phyloP scores from a whole-genome alignment of 2,329 filamentous ascomycete species.

The Plenodomus biglobosus region DNA sequence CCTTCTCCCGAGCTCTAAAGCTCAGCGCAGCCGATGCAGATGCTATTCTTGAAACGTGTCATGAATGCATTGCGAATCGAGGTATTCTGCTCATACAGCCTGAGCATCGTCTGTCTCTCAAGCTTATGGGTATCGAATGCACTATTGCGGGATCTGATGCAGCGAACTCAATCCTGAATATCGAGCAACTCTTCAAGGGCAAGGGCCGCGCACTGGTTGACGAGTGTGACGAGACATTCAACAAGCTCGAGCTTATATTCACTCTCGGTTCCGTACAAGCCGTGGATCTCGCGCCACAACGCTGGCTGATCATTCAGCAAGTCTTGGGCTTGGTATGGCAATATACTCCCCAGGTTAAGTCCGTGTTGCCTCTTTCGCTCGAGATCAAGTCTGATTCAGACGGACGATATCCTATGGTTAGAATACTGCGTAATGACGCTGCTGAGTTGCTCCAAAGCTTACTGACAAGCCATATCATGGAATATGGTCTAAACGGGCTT shows the following conservation, averaged over 20 bases:
- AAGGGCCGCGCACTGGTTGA: conserved; percentile 61
- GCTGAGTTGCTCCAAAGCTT: conserved; percentile 22
- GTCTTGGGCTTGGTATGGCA: conserved; percentile 52
- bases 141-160: conserved; percentile 36
- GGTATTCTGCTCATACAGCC: conserved; percentile 65
- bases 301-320: conserved; percentile 61
- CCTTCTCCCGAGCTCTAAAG: conserved; percentile 57
- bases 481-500: conserved; percentile 49
- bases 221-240: conserved; percentile 67
- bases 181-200: conserved; percentile 51
- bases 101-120: conserved; percentile 65
- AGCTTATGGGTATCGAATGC: conserved; percentile 61
- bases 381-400: conserved; percentile 44
- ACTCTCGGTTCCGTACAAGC: conserved; percentile 58
- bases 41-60: conserved; percentile 45
- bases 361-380: conserved; percentile 43
- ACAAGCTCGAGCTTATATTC: conserved; percentile 64
- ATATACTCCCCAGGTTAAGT: conserved; percentile 36
- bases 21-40: conserved; percentile 37
- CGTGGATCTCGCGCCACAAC: conserved; percentile 55
- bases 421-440: conserved; percentile 52
- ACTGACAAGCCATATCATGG: conserved; percentile 46
- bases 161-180: conserved; percentile 44
- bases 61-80: conserved; percentile 52
- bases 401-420: conserved; percentile 52